Conservation (phyloP, 1,284 basidiomycete genomes). For the Tilletia caries region DNA sequence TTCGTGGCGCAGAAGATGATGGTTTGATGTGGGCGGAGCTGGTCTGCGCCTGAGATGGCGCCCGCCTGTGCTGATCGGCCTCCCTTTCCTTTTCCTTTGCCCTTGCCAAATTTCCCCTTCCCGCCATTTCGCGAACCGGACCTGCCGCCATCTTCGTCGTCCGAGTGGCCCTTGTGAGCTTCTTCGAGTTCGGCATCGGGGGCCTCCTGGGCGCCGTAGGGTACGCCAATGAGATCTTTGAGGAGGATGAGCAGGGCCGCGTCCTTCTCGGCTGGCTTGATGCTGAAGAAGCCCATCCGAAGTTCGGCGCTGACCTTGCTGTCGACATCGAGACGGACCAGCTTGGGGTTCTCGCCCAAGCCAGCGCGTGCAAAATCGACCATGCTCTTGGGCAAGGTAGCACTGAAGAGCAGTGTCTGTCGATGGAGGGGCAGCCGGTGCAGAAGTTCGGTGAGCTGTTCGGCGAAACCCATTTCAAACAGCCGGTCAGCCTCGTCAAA, state of each 20-base stretch:
- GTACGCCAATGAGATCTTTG: constrained; percentile 80
- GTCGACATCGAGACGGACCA: constrained; percentile 90
- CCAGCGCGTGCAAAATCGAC: constrained; percentile 98
- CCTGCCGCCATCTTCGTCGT: constrained; percentile 25
- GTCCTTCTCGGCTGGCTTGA: constrained; percentile 92
- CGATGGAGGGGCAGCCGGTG: constrained; percentile 78
- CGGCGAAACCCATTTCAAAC: constrained; percentile 96
- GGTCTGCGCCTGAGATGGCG: constrained; percentile 28
- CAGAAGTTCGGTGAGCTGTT: constrained; percentile 84
- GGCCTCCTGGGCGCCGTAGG: constrained; percentile 56
- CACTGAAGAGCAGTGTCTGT: constrained; percentile 91
- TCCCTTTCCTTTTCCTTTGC: constrained; percentile 57
- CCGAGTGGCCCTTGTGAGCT: constrained; percentile 49
- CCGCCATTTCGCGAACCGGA: constrained; percentile 18
- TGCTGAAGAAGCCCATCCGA: constrained; percentile 86
- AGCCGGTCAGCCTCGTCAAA: constrained; percentile 97
- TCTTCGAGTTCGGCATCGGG: constrained; percentile 30
- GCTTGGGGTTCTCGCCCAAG: constrained; percentile 77
- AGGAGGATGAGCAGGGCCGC: constrained; percentile 81
- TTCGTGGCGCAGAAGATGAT: constrained; percentile 97
- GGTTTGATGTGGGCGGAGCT: constrained; percentile 78
- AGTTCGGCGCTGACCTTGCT: constrained; percentile 92
- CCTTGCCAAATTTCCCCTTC: constrained; percentile 30
- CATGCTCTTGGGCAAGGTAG: constrained; percentile 89
- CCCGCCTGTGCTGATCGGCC: constrained; percentile 48